Evolutionary conservation across 257 asterid genomes (phyloP).

Genomic region (Solanum corneliomulleri): DNA sequence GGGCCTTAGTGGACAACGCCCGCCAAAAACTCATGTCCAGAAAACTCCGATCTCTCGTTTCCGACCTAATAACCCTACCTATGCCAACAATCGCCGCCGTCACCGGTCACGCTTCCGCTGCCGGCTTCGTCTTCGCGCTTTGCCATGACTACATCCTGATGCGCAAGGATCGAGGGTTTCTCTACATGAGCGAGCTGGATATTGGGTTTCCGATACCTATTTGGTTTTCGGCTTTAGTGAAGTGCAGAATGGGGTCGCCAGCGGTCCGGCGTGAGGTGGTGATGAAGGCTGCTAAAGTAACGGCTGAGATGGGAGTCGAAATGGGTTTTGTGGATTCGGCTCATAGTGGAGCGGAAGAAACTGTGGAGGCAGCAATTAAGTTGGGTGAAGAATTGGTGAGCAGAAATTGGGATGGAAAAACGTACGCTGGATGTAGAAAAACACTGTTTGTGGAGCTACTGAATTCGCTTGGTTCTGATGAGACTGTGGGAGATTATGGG

Average conservation of each 20-base stretch:
- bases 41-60: slow-evolving; percentile 38
- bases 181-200: slow-evolving; percentile 60
- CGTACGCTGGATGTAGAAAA: slow-evolving; percentile 32
- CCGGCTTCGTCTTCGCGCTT: slow-evolving; percentile 47
- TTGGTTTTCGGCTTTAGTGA: slow-evolving; percentile 39
- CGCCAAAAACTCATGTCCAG: slow-evolving; percentile 23
- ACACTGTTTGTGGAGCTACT: slow-evolving; percentile 20
- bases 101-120: slow-evolving; percentile 64
- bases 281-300: slow-evolving; percentile 28
- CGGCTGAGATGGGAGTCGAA: slow-evolving; percentile 35
- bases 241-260: slow-evolving; percentile 24
- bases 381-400: slow-evolving; percentile 34
- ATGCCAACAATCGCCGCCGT: slow-evolving; percentile 86
- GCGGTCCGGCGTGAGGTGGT: slow-evolving; percentile 41
- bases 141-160: slow-evolving; percentile 57
- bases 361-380: slow-evolving; percentile 39
- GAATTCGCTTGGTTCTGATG: slow-evolving; percentile 13
- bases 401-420: slow-evolving; percentile 42
- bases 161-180: slow-evolving; percentile 46
- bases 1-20: slow-evolving; percentile 29
- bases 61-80: slow-evolving; percentile 50
- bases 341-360: slow-evolving; percentile 31
- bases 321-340: slow-evolving; percentile 48
- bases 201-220: not conserved
- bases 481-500: slow-evolving; percentile 4